These are phyloP conservation scores for Globisporangium heterothallicum DNA, from an alignment of 352 stramenopile species.

Conservation along the genomic window DNA sequence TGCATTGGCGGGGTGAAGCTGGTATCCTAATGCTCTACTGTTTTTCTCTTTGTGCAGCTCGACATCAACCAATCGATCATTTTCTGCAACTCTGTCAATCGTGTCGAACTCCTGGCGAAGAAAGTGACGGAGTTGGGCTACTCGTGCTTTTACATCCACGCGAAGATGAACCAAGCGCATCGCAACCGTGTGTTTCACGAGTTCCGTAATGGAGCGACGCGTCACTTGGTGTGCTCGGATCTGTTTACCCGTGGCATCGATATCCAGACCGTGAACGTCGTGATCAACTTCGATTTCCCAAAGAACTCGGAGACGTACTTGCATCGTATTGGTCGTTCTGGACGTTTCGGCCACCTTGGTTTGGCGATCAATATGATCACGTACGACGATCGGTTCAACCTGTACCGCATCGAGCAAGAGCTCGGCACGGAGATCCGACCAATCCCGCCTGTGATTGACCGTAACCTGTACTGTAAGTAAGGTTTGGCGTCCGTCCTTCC, in stretches of 20 bases:
- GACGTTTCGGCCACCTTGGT: conserved; percentile 97
- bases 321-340: conserved; percentile 98
- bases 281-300: conserved; percentile 99
- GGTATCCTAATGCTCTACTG: no score
- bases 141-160: conserved; percentile 99
- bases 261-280: conserved; percentile 99
- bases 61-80: conserved; percentile 99
- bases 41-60: conserved; percentile 33
- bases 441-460: conserved; percentile 97
- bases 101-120: conserved; percentile 98
- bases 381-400: conserved; percentile 96
- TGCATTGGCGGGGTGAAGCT: background rate
- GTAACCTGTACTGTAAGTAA: conserved; percentile 97
- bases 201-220: conserved; percentile 96
- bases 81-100: conserved; percentile 99
- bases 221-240: conserved; percentile 98
- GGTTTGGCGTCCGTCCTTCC: background rate
- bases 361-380: conserved; percentile 99
- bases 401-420: conserved; percentile 99
- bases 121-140: conserved; percentile 99
- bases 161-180: conserved; percentile 99
- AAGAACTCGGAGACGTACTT: conserved; percentile 99
- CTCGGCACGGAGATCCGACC: conserved; percentile 98
- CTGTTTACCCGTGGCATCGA: conserved; percentile 99
- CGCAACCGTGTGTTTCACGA: conserved; percentile 99